phyloP scores from a whole-genome alignment of 495 filamentous ascomycete genomes.

The Clohesyomyces aquaticus region DNA sequence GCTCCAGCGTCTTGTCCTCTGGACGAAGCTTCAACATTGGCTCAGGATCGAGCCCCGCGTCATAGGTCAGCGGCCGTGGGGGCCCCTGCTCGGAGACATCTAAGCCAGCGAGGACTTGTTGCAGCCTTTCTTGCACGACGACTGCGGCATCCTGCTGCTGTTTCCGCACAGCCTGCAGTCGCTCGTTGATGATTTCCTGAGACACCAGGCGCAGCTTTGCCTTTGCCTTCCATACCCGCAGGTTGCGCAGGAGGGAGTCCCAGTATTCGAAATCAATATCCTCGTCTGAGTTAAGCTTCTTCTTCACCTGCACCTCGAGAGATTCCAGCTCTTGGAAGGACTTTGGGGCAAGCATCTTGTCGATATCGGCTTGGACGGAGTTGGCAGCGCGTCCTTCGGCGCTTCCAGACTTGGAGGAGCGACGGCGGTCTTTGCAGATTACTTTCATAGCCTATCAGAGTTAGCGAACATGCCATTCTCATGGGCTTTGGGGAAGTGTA shows the following conservation, averaged over 20 bases:
- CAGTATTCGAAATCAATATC: slow-evolving; percentile 97
- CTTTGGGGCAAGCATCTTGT: slow-evolving; percentile 83
- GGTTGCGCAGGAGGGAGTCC: slow-evolving; percentile 84
- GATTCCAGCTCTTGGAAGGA: slow-evolving; percentile 80
- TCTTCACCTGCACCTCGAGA: slow-evolving; percentile 80
- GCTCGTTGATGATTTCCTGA: slow-evolving; percentile 73
- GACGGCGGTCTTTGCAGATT: slow-evolving; percentile 77
- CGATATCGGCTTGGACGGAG: slow-evolving; percentile 85
- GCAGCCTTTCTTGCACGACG: slow-evolving; percentile 61
- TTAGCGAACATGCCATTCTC: slow-evolving; percentile 34
- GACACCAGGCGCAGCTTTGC: slow-evolving; percentile 82
- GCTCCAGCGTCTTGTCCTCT: slow-evolving; percentile 69
- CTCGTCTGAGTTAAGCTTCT: slow-evolving; percentile 84
- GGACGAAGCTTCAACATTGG: slow-evolving; percentile 67
- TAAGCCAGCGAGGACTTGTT: slow-evolving; percentile 37
- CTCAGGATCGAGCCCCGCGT: slow-evolving; percentile 64
- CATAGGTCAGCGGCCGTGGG: slow-evolving; percentile 11
- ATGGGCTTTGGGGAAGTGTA: slow-evolving; percentile 41
- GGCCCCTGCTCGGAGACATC: neutral
- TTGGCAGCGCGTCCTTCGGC: slow-evolving; percentile 72
- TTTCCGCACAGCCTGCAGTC: slow-evolving; percentile 66
- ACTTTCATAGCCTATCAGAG: slow-evolving; percentile 70
- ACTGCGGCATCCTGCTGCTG: slow-evolving; percentile 74
- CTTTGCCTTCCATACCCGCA: slow-evolving; percentile 88
- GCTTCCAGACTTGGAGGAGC: slow-evolving; percentile 62